Evolutionary conservation across 768 basidiomycete species (phyloP), one percentile per base, ranked within the genome.

Genomic region (Lactarius sp.): DNA sequence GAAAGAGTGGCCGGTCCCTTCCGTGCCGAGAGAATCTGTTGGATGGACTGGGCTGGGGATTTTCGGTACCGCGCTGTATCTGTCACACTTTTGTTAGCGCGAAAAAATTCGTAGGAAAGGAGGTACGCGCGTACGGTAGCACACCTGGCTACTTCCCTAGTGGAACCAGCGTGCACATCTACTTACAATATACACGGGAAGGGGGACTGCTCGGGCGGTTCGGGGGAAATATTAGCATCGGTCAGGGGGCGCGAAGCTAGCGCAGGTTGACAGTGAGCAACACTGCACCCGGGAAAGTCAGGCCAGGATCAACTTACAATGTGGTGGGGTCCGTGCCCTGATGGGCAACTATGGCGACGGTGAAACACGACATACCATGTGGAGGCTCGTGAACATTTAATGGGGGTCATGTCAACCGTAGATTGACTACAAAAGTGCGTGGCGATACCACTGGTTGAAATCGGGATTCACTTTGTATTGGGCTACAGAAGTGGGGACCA

Each of bases 311-410:
- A 0, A 57, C 73, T 59, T 39, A 76, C 76, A 77, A 49, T 51
- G 73, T 27, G 9, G 34, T 53, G n/a, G 73, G 66, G 52, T 78
- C 67, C 6, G 77, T 78, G 9, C 77, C 77, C 59, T 77, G 75
- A 65, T 78, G 76, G 9, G 73, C 69, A 4, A 77, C 77, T 44
- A 77, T 72, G 42, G 68, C 1, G 64, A 70, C 0, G 81, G 76
- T 60, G 79, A 79, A 75, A 83, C n/a, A 83, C 82, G 34, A 84
- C 83, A 58, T 73, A 83, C 82, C 81, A 81, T 83, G 55, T 18
- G 46, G 12, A 20, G 27, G 10, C 12, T 36, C 16, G 31, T 42
- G 31, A 59, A 52, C 36, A 49, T 36, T n/a, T 6, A 20, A 31
- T 31, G 20, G 8, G 14, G 20, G 42, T 14, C 6, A 1, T 4